Evolutionary conservation across 2,329 filamentous ascomycete genomes (phyloP).

Genomic region (Colletotrichum incanum): DNA sequence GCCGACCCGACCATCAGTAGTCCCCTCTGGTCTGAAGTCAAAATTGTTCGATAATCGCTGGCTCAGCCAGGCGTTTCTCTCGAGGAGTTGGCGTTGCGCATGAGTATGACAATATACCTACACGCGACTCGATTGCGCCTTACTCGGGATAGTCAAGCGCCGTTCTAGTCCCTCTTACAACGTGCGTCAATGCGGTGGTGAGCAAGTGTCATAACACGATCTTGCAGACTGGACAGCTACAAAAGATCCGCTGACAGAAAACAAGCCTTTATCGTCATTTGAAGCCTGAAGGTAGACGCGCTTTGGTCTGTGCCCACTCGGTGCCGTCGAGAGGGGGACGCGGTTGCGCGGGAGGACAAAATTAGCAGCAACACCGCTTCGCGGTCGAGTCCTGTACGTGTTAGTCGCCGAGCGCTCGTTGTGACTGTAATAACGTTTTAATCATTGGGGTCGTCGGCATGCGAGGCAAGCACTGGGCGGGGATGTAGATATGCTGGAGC

Average conservation of each 20-base stretch:
- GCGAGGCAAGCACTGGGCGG: neutral
- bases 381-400: neutral
- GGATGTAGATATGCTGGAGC: too few species aligned
- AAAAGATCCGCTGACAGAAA: constrained; percentile 1
- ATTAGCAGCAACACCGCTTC: neutral
- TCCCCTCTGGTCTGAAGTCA: neutral
- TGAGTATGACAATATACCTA: constrained; percentile 2
- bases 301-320: neutral
- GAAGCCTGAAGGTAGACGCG: neutral
- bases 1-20: neutral
- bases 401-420: neutral
- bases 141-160: constrained; percentile 20
- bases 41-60: neutral
- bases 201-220: neutral
- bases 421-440: neutral
- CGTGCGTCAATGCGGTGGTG: constrained; percentile 1
- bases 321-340: neutral
- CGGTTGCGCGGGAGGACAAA: neutral
- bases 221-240: neutral
- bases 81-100: constrained; percentile 12
- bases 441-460: neutral
- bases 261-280: neutral
- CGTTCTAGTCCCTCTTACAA: neutral
- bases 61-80: neutral
- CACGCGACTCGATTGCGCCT: constrained; percentile 7